Percentiles rank a stretch among this genome's conserved stretches.
phyloP scores from a whole-genome alignment of 495 filamentous ascomycete genomes.

The Aspergillus cavernicola region DNA sequence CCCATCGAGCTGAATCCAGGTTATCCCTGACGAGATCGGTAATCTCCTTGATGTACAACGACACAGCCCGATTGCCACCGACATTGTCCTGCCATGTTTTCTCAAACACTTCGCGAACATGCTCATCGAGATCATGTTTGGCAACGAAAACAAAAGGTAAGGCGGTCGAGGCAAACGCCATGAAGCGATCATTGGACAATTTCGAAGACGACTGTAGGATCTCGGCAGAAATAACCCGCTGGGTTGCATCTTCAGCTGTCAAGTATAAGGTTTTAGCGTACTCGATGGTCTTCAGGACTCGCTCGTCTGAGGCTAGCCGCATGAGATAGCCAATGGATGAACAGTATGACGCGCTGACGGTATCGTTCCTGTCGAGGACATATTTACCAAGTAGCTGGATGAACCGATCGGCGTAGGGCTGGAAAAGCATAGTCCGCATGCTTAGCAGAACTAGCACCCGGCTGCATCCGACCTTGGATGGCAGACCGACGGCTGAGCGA shows the following conservation, averaged over 20 bases:
- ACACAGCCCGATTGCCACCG: slow-evolving; percentile 74
- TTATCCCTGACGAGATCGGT: slow-evolving; percentile 59
- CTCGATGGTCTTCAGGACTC: slow-evolving; percentile 61
- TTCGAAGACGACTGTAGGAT: slow-evolving; percentile 77
- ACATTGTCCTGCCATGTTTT: slow-evolving; percentile 89
- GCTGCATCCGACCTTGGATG: slow-evolving; percentile 86
- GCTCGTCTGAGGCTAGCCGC: slow-evolving; percentile 66
- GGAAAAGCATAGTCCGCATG: slow-evolving; percentile 68
- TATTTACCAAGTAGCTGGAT: slow-evolving; percentile 73
- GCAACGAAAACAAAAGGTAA: slow-evolving; percentile 85
- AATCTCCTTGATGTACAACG: slow-evolving; percentile 82
- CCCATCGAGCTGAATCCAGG: slow-evolving; percentile 77
- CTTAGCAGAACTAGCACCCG: slow-evolving; percentile 84
- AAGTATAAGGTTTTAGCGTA: slow-evolving; percentile 74
- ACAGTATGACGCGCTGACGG: slow-evolving; percentile 82
- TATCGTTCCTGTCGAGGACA: slow-evolving; percentile 84
- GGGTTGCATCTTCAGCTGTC: slow-evolving; percentile 67
- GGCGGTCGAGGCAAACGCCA: slow-evolving; percentile 64
- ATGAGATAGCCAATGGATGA: slow-evolving; percentile 81
- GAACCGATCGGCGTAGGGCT: slow-evolving; percentile 71
- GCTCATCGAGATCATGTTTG: slow-evolving; percentile 77
- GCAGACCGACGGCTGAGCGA: slow-evolving; percentile 81
- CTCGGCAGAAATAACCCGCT: slow-evolving; percentile 72
- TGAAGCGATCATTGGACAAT: slow-evolving; percentile 83
- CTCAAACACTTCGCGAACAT: slow-evolving; percentile 68